Percentiles rank a stretch among this genome's conserved stretches.
Evolutionary conservation across 2,329 filamentous ascomycete genomes (phyloP).

Genomic region (Pleurostoma richardsiae): DNA sequence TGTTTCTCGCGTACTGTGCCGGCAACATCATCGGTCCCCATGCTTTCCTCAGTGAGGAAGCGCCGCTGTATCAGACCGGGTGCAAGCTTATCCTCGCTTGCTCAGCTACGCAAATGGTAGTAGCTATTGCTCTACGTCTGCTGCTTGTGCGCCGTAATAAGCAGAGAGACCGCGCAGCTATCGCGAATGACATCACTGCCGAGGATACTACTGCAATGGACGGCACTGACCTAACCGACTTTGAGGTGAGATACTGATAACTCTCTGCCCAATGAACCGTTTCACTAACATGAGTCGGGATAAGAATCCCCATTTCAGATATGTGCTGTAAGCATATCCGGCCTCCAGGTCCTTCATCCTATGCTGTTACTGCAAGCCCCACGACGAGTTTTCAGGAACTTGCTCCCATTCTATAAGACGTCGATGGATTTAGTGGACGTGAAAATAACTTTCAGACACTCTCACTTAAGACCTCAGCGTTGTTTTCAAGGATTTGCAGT

Average conservation of each 20-base stretch:
- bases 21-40: conserved; percentile 43
- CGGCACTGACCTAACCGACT: conserved; percentile 1
- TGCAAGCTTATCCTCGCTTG: conserved; percentile 45
- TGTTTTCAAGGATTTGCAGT: too few species aligned
- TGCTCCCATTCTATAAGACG: too few species aligned
- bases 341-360: too few species aligned
- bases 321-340: background rate
- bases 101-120: conserved; percentile 31
- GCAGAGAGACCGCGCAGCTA: conserved; percentile 25
- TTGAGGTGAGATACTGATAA: background rate
- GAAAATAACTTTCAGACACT: too few species aligned
- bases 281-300: background rate
- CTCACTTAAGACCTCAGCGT: too few species aligned
- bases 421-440: too few species aligned
- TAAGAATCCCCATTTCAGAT: conserved; percentile 1
- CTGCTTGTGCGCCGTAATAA: conserved; percentile 31
- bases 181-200: conserved; percentile 6
- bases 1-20: conserved; percentile 37
- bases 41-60: conserved; percentile 36
- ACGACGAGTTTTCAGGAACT: too few species aligned
- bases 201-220: conserved; percentile 18
- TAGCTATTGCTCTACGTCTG: conserved; percentile 26
- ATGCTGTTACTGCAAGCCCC: too few species aligned
- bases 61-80: conserved; percentile 44
- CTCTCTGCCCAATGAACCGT: background rate